Base-by-base conservation (phyloP, 1,284 basidiomycete genomes). In the Heterobasidion occidentale region DNA sequence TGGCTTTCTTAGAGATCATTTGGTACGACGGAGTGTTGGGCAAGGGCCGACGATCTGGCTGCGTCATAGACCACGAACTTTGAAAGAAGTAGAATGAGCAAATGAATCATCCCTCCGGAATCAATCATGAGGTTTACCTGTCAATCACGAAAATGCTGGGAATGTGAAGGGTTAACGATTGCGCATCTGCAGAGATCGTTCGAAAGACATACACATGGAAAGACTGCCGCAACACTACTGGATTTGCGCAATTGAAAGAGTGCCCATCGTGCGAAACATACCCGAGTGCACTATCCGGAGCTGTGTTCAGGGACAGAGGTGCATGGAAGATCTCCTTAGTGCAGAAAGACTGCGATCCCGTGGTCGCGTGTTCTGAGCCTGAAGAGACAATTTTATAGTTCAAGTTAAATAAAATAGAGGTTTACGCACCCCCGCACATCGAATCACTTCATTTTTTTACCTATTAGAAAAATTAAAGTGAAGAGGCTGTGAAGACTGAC, bases 191-290 rank as follows among this genome's bases (percentile, higher is more conserved):
- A 14, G 33, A 9, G 33, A 45, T n/a, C 15, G 14, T 52, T 27
- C 27, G 27, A 27, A 27, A 15, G 7, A 71, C 80, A 14, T 67
- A 84, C 83, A 85, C 76, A 60, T 85, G 83, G 63, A 80, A 84
- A 0, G 80, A 71, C 60, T 80, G 78, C 46, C 78, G 78, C 65
- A 80, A 65, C 2, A 76, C 71, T 1, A 72, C 70, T 0, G 84
- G 84, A 64, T 84, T 84, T 53, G 71, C 74, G 66, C 84, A 85
- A 2, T 63, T 56, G 61, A 82, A 86, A 4, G 73, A 63, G 61
- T 81, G 79, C 0, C 81, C 80, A 53, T 85, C 81, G 27, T 70
- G 68, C 3, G 84, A 86, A 46, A 81, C 61, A 61, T 86, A 78
- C 1, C 82, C 78, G 5, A 69, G 38, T 1, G 68, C 73, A 0